A percentile compares a stretch with the other conserved stretches of the same genome.
Conservation (phyloP, 768 basidiomycete species). For the Kwoniella pini region DNA sequence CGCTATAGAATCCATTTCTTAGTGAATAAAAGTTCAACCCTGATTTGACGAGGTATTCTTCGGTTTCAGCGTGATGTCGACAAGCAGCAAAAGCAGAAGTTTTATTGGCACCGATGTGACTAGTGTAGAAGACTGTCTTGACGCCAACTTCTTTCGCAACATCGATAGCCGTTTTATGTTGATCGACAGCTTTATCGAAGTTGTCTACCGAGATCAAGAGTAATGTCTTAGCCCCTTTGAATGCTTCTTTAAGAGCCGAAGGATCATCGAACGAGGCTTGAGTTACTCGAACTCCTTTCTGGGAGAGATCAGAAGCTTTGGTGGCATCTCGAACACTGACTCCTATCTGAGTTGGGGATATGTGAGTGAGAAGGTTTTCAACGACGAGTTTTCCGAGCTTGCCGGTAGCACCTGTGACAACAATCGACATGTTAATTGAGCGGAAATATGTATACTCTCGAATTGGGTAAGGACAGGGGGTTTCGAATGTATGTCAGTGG, state of each 20-base stretch:
- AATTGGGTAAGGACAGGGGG: too few species aligned
- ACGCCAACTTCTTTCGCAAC: slow-evolving; percentile 53
- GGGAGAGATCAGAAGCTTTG: slow-evolving; percentile 32
- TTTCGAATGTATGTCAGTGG: too few species aligned
- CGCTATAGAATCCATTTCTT: slow-evolving; percentile 56
- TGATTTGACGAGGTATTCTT: slow-evolving; percentile 50
- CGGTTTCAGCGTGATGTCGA: slow-evolving; percentile 54
- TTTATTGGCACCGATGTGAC: slow-evolving; percentile 38
- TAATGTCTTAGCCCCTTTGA: slow-evolving; percentile 53
- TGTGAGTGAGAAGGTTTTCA: slow-evolving; percentile 47
- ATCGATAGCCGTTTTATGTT: slow-evolving; percentile 55
- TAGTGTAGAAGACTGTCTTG: slow-evolving; percentile 56
- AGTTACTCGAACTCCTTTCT: slow-evolving; percentile 48
- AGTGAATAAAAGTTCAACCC: slow-evolving; percentile 55
- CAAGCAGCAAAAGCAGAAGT: slow-evolving; percentile 50
- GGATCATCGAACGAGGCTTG: slow-evolving; percentile 52
- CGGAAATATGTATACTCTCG: too few species aligned
- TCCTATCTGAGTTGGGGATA: slow-evolving; percentile 51
- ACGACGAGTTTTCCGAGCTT: slow-evolving; percentile 55
- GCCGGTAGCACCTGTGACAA: slow-evolving; percentile 56
- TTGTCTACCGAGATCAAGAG: slow-evolving; percentile 55
- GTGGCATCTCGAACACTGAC: slow-evolving; percentile 54
- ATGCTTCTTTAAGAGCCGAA: slow-evolving; percentile 52
- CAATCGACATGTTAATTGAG: slow-evolving; percentile 29
- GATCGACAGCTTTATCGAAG: slow-evolving; percentile 48